These are phyloP conservation scores for Ascobolus immersus DNA, from an alignment of 495 filamentous ascomycete species.

Conservation along the genomic window DNA sequence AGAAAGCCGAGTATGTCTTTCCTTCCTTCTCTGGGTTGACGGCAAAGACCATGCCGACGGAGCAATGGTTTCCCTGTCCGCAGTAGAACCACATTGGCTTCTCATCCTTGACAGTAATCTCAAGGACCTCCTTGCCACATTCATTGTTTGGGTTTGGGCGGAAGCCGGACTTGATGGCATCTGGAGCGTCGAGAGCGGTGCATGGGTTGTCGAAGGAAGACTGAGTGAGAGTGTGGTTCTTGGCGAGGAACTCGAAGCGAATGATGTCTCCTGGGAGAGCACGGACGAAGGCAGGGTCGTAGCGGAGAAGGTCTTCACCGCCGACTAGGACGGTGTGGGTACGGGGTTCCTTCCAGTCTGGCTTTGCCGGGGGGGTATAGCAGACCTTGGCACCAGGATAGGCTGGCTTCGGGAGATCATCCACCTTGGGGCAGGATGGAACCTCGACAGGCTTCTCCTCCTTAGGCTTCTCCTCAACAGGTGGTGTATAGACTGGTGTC, in stretches of 20 bases:
- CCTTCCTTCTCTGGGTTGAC: constrained; percentile 10
- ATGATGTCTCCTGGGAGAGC: constrained; percentile 37
- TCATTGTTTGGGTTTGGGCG: constrained; percentile 17
- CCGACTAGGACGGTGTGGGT: constrained; percentile 1
- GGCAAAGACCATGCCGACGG: constrained; percentile 16
- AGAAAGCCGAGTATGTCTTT: too few relatives aligned
- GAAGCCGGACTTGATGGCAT: constrained; percentile 22
- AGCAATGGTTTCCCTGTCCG: constrained; percentile 23
- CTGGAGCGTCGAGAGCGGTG: constrained; percentile 13
- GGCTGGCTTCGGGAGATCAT: too few relatives aligned
- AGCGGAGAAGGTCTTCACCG: constrained; percentile 21
- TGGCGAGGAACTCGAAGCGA: constrained; percentile 37
- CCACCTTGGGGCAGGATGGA: too few relatives aligned
- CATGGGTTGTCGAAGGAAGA: constrained; percentile 40
- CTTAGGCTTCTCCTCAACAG: too few relatives aligned
- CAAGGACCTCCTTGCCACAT: constrained; percentile 18
- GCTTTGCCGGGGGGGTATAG: too few relatives aligned
- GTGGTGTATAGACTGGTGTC: too few relatives aligned
- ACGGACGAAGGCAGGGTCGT: constrained; percentile 26
- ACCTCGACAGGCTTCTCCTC: too few relatives aligned
- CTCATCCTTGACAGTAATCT: constrained; percentile 21
- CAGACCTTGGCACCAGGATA: too few relatives aligned
- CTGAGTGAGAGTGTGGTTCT: constrained; percentile 46
- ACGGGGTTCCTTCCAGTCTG: too few relatives aligned
- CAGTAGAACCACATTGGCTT: constrained; percentile 37